Evolutionary conservation across 495 filamentous ascomycete species (phyloP).

Genomic region (Neurospora tetraspora): DNA sequence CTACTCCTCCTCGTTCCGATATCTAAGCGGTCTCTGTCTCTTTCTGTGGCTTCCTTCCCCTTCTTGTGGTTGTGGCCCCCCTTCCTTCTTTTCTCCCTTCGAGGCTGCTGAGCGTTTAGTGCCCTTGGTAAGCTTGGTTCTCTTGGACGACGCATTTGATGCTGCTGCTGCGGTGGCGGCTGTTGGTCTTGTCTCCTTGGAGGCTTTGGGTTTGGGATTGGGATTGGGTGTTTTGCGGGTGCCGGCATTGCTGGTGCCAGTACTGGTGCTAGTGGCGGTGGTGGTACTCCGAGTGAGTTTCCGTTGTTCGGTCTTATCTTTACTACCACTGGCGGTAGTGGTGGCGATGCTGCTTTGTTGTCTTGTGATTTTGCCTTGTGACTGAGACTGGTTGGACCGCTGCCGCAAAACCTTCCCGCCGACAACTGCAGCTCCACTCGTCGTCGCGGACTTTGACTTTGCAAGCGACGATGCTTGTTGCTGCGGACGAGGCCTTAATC

Average conservation of each 20-base stretch:
- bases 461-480: background rate
- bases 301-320: background rate
- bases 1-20: conserved; percentile 16
- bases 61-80: background rate
- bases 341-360: background rate
- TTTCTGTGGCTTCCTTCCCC: conserved; percentile 5
- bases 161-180: background rate
- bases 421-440: background rate
- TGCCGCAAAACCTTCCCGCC: background rate
- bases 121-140: no score
- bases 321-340: background rate
- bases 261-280: background rate
- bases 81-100: no score
- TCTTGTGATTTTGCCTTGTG: background rate
- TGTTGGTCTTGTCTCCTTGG: background rate
- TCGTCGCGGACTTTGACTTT: background rate
- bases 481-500: background rate
- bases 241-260: background rate
- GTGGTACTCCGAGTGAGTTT: background rate
- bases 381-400: background rate
- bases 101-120: no score
- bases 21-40: conserved; percentile 17
- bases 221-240: background rate
- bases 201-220: background rate
- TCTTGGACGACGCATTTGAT: background rate